Evolutionary conservation across 1,284 basidiomycete species (phyloP).

Genomic region (Heliocybe sulcata): DNA sequence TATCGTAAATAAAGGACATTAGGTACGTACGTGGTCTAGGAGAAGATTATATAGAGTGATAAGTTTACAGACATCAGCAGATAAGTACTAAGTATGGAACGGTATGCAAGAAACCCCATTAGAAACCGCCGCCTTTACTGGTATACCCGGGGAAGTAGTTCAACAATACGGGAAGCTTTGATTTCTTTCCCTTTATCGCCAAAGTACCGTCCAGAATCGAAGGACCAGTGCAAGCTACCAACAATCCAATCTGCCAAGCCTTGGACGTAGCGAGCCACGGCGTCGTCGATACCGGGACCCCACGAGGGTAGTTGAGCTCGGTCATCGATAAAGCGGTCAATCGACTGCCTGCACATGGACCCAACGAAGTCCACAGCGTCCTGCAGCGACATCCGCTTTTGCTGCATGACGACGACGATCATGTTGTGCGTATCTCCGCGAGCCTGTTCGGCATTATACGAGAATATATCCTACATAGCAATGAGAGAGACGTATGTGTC

Average conservation of each 20-base stretch:
- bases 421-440: slow-evolving; percentile 36
- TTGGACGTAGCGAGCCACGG: slow-evolving; percentile 26
- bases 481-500: too few species aligned
- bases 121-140: too few species aligned
- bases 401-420: slow-evolving; percentile 28
- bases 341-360: slow-evolving; percentile 27
- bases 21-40: neutral
- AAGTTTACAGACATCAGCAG: too few species aligned
- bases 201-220: slow-evolving; percentile 34
- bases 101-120: neutral
- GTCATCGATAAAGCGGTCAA: slow-evolving; percentile 27
- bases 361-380: slow-evolving; percentile 33
- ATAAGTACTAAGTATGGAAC: too few species aligned
- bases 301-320: slow-evolving; percentile 26
- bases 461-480: slow-evolving; percentile 30
- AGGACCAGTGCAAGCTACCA: slow-evolving; percentile 34
- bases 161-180: slow-evolving; percentile 25
- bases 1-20: neutral
- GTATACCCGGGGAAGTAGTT: slow-evolving; percentile 14
- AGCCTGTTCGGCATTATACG: slow-evolving; percentile 35
- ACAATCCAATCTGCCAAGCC: slow-evolving; percentile 32
- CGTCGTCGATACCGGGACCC: slow-evolving; percentile 26
- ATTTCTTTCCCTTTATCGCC: slow-evolving; percentile 24
- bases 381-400: slow-evolving; percentile 28
- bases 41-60: too few species aligned